Evolutionary conservation across 176 grass and related monocot genomes (phyloP), one percentile per base, ranked within the genome.

Genomic region (Coix lacrymajobi): DNA sequence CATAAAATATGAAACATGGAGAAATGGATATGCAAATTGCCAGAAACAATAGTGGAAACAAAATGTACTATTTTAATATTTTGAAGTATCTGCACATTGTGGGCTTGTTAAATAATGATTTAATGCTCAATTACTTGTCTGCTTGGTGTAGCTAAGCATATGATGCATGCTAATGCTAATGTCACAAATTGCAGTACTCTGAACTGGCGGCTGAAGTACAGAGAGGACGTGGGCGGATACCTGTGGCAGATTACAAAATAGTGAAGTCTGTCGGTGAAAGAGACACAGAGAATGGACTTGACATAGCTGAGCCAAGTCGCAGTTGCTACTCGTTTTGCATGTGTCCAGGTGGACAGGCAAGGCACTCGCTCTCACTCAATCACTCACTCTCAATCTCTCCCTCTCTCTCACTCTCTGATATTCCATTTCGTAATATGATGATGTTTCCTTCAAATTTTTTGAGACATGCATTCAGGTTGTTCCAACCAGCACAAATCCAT

Each of bases 261-360:
- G 93, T 86, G 16, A 98, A 95, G 71, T 93, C 90, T 83, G 57
- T 92, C 72, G 75, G 73, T 37, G 82, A 66, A 81, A 87, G 74
- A 75, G 71, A 89, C 20, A n/a, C 60, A 64, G 73, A 79, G 26
- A 76, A 69, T 38, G 73, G 79, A 75, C 62, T 46, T 41, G 79
- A 69, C 12, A 38, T 60, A 66, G 49, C 48, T 0, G 84, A 90
- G 74, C 66, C 82, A 87, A 92, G 71, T 56, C 84, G 91, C 24
- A 95, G 89, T 54, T 95, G 96, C 75, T 98, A 98, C 74, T 98
- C 96, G 3, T 98, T 98, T 85, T 98, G 96, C 85, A 98, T 98
- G 96, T 98, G 96, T 90, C 96, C 96, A 16, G 96, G 96, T 86
- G 96, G 96, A 78, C 96, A 98, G 93, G 91, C 87, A 84, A 68